A percentile compares a stretch with the other conserved stretches of the same genome.
Conservation (phyloP, 2,329 filamentous ascomycete genomes). For the Clathrospora elynae region DNA sequence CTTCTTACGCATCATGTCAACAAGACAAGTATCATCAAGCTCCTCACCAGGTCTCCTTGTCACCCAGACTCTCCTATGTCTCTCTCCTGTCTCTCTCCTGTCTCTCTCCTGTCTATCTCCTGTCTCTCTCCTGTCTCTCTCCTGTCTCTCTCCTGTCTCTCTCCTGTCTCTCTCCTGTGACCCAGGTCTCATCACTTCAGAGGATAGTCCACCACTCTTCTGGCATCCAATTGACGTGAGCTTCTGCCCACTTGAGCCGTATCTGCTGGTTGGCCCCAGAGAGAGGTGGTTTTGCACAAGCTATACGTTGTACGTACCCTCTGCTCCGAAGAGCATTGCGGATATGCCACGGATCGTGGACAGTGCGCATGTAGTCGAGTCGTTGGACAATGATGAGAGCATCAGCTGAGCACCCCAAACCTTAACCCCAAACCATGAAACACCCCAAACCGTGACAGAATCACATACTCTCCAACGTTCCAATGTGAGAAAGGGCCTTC, state of each 20-base stretch:
- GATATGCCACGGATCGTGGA: not conserved
- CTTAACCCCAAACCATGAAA: no score
- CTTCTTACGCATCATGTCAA: slow-evolving; percentile 6
- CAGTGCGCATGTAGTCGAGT: no score
- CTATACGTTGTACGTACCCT: slow-evolving; percentile 3
- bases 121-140: no score
- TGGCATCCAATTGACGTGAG: slow-evolving; percentile 6
- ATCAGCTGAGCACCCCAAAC: no score
- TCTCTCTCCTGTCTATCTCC: no score
- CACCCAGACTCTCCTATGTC: slow-evolving; percentile 7
- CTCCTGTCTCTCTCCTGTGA: no score
- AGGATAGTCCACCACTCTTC: slow-evolving; percentile 6
- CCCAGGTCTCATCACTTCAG: slow-evolving; percentile 12
- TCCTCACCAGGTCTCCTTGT: slow-evolving; percentile 6
- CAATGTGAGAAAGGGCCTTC: no score
- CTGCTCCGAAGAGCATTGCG: not conserved
- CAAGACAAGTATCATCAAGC: slow-evolving; percentile 8
- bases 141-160: no score
- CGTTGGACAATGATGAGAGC: no score
- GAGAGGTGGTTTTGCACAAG: slow-evolving; percentile 9
- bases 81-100: no score
- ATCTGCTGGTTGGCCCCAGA: not conserved
- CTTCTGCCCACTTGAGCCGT: slow-evolving; percentile 4
- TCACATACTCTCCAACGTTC: no score
- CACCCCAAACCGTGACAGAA: no score